phyloP scores from a whole-genome alignment of 2,329 filamentous ascomycete genomes.

The Fusarium haematococcum region DNA sequence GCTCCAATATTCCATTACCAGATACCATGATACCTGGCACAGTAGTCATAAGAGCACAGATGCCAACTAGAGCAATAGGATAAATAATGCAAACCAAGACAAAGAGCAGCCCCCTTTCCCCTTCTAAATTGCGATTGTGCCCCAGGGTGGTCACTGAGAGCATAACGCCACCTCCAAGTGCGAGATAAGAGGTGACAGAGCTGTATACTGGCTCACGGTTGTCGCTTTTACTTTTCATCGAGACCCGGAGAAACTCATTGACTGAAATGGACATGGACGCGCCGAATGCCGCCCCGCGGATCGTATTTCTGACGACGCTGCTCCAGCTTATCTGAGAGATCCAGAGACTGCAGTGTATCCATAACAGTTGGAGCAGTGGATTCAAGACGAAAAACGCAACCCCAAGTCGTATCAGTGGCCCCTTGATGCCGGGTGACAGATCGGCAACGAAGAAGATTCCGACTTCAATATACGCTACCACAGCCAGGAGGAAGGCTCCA shows the following conservation, averaged over 20 bases:
- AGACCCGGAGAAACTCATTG: background rate
- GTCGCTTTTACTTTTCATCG: background rate
- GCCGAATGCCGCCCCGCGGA: background rate
- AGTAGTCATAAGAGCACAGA: too few species aligned
- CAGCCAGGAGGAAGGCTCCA: background rate
- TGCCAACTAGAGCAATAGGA: too few species aligned
- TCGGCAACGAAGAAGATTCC: background rate
- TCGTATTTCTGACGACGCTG: background rate
- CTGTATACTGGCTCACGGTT: background rate
- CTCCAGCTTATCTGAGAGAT: background rate
- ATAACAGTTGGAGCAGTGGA: background rate
- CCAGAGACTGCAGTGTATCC: background rate
- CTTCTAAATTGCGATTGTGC: background rate
- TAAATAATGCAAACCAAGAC: background rate
- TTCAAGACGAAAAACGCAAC: background rate
- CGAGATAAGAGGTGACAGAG: background rate
- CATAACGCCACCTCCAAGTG: too few species aligned
- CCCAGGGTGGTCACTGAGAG: too few species aligned
- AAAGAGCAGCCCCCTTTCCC: rapidly evolving
- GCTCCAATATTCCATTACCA: too few species aligned
- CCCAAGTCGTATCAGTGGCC: background rate
- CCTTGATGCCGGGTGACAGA: background rate
- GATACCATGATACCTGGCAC: too few species aligned
- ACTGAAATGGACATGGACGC: background rate
- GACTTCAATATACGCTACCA: background rate